A percentile compares a stretch with the other conserved stretches of the same genome.
These are phyloP conservation scores for Babesia caballi DNA, from an alignment of 169 alveolate genomes.

Conservation along the genomic window DNA sequence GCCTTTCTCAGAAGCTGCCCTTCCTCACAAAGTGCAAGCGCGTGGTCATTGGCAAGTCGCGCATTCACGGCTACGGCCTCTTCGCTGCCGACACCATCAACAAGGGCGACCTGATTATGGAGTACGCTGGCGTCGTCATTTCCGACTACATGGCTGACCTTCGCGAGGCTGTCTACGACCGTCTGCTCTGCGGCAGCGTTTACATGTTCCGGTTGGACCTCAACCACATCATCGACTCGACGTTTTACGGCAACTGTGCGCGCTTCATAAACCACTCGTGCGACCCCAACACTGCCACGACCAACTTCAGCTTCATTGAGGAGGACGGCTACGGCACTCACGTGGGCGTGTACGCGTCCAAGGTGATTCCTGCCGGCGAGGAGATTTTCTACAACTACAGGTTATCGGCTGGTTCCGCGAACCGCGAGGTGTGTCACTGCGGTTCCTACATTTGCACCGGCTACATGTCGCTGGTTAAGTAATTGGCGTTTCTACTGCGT, in stretches of 20 bases:
- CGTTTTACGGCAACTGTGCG: constrained; percentile 92
- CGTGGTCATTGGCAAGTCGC: constrained; percentile 40
- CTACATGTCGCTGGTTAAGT: constrained; percentile 46
- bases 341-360: constrained; percentile 72
- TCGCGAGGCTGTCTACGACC: constrained; percentile 23
- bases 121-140: constrained; percentile 59
- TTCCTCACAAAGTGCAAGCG: constrained; percentile 39
- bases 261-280: constrained; percentile 96
- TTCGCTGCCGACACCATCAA: constrained; percentile 47
- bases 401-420: constrained; percentile 27
- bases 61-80: constrained; percentile 57
- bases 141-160: constrained; percentile 56
- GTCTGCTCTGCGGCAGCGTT: constrained; percentile 57
- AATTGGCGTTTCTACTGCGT: background rate
- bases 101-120: constrained; percentile 62
- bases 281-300: constrained; percentile 63
- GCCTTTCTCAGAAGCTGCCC: constrained; percentile 9
- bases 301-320: constrained; percentile 49
- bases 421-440: constrained; percentile 34
- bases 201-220: constrained; percentile 89
- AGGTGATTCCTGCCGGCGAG: constrained; percentile 69
- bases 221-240: constrained; percentile 94
- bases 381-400: constrained; percentile 53
- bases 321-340: constrained; percentile 71
- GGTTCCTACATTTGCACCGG: constrained; percentile 46